Conservation (phyloP, 768 basidiomycete species). For the Boletus rubropictus region DNA sequence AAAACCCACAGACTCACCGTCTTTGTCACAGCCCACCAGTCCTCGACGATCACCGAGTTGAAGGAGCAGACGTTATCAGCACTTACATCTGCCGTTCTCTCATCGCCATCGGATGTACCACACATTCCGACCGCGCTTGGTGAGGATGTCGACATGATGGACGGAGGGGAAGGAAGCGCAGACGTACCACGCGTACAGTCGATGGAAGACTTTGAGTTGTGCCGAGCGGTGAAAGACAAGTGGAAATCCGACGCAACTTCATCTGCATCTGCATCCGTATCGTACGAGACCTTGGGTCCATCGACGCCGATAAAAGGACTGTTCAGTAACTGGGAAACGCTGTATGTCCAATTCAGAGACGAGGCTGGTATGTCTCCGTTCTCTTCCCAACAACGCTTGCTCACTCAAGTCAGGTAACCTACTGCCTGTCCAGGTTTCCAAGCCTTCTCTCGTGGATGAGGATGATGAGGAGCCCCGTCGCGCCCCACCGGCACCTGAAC, state of each 20-base stretch:
- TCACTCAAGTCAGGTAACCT: slow-evolving; percentile 43
- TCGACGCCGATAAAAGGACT: slow-evolving; percentile 43
- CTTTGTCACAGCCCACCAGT: slow-evolving; percentile 51
- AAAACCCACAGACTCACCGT: slow-evolving; percentile 71
- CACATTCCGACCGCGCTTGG: slow-evolving; percentile 27
- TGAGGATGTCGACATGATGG: slow-evolving; percentile 24
- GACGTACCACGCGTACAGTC: slow-evolving; percentile 34
- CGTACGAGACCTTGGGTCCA: slow-evolving; percentile 46
- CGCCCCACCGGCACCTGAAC: slow-evolving; percentile 28
- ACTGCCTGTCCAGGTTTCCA: slow-evolving; percentile 52
- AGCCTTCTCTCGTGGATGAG: slow-evolving; percentile 56
- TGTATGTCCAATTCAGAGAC: slow-evolving; percentile 66
- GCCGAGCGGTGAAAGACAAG: slow-evolving; percentile 46
- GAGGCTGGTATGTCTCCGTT: slow-evolving; percentile 41
- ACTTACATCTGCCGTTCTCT: slow-evolving; percentile 43
- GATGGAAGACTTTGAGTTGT: slow-evolving; percentile 58
- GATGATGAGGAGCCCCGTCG: slow-evolving; percentile 44
- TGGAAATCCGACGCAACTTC: slow-evolving; percentile 37
- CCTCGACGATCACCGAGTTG: slow-evolving; percentile 48
- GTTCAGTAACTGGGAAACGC: slow-evolving; percentile 57
- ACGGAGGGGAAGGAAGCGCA: slow-evolving; percentile 2
- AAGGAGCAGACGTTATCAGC: slow-evolving; percentile 63
- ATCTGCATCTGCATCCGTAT: slow-evolving; percentile 12
- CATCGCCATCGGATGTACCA: slow-evolving; percentile 22
- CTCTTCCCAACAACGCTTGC: not conserved